Conservation (phyloP, 306 rosid genomes). For the Luffa acutangula region DNA sequence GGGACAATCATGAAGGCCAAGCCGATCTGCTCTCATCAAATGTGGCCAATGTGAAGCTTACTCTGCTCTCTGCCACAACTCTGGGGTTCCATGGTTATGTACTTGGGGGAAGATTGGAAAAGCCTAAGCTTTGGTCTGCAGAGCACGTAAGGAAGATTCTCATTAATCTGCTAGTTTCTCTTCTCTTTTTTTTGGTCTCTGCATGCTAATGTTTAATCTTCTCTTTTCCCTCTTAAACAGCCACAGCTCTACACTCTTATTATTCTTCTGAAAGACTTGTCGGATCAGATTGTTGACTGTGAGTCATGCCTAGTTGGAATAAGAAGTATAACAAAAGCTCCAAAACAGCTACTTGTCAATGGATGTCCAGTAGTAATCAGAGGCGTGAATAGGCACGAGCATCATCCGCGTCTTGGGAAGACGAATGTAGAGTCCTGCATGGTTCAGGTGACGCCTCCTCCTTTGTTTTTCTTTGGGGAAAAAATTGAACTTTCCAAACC, state of each 20-base stretch:
- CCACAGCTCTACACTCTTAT: conserved; percentile 78
- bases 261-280: conserved; percentile 59
- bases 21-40: conserved; percentile 55
- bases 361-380: conserved; percentile 72
- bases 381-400: conserved; percentile 97
- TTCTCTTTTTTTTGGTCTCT: background rate
- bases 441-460: conserved; percentile 48
- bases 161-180: background rate
- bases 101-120: conserved; percentile 53
- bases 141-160: conserved; percentile 51
- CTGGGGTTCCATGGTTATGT: conserved; percentile 62
- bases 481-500: background rate
- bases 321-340: conserved; percentile 62
- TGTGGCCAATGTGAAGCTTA: conserved; percentile 51
- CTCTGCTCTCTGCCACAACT: conserved; percentile 19
- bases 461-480: background rate
- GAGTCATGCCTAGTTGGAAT: conserved; percentile 83
- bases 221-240: conserved; percentile 30
- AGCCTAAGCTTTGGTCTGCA: conserved; percentile 91
- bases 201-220: background rate
- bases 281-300: conserved; percentile 63
- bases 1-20: conserved; percentile 38
- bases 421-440: conserved; percentile 90
- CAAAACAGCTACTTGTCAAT: conserved; percentile 82
- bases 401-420: conserved; percentile 92